Percentiles rank a stretch among this genome's conserved stretches.
These are phyloP conservation scores for Pseudopithomyces maydicus DNA, from an alignment of 2,329 filamentous ascomycete genomes.

Conservation along the genomic window DNA sequence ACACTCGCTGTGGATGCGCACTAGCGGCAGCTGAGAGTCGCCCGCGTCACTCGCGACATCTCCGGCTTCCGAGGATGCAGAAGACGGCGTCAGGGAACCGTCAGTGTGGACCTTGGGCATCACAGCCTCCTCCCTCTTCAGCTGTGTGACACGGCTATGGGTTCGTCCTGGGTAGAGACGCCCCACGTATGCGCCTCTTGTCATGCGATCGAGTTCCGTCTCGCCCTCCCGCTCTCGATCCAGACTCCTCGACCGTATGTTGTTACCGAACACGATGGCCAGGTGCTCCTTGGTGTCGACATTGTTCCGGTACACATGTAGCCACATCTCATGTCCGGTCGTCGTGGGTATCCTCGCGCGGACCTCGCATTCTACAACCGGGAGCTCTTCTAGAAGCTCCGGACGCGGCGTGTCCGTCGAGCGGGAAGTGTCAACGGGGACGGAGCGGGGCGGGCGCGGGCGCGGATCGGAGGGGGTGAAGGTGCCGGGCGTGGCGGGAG, in stretches of 20 bases:
- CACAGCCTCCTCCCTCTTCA: conserved; percentile 45
- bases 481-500: conserved; percentile 43
- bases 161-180: conserved; percentile 84
- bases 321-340: conserved; percentile 90
- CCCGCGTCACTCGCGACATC: conserved; percentile 30
- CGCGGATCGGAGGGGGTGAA: conserved; percentile 40
- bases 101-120: conserved; percentile 25
- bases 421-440: conserved; percentile 49
- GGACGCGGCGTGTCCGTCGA: conserved; percentile 60
- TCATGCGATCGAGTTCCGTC: conserved; percentile 89
- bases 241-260: conserved; percentile 74
- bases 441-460: conserved; percentile 44
- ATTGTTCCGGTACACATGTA: conserved; percentile 92
- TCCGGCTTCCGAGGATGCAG: conserved; percentile 28
- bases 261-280: conserved; percentile 91
- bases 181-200: conserved; percentile 89
- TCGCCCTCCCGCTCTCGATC: conserved; percentile 76
- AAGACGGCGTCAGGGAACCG: conserved; percentile 22
- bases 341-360: conserved; percentile 94
- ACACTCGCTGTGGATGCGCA: conserved; percentile 96
- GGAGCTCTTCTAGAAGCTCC: conserved; percentile 74
- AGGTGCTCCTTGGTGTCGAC: conserved; percentile 95
- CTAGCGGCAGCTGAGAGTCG: conserved; percentile 66
- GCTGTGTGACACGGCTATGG: conserved; percentile 68
- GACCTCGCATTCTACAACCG: conserved; percentile 89